These are phyloP conservation scores for Mycena vulgaris DNA, from an alignment of 768 basidiomycete genomes.

Conservation along the genomic window DNA sequence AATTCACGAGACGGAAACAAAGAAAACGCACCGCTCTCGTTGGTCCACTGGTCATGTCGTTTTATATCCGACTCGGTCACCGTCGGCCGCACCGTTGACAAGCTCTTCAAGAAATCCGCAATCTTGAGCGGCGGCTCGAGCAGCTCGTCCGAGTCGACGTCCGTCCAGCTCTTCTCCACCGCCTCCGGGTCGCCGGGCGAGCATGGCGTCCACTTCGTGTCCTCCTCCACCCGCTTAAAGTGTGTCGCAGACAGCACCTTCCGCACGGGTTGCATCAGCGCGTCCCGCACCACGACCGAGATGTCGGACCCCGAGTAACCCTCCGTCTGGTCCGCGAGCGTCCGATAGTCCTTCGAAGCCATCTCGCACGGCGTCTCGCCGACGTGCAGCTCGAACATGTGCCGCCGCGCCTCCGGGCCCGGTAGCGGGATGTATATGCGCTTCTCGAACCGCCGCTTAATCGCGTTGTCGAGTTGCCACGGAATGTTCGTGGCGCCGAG, in stretches of 20 bases:
- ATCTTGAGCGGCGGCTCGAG: slow-evolving; percentile 88
- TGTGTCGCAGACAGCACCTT: slow-evolving; percentile 97
- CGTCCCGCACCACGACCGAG: slow-evolving; percentile 93
- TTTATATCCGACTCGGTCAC: slow-evolving; percentile 92
- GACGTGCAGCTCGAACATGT: slow-evolving; percentile 98
- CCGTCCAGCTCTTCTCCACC: slow-evolving; percentile 91
- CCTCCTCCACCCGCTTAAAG: slow-evolving; percentile 76
- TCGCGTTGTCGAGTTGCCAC: slow-evolving; percentile 97
- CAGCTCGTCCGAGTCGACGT: slow-evolving; percentile 89
- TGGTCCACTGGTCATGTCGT: slow-evolving; percentile 88
- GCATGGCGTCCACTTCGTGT: slow-evolving; percentile 91
- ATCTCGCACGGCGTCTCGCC: slow-evolving; percentile 94
- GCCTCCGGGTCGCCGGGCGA: slow-evolving; percentile 93
- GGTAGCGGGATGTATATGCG: slow-evolving; percentile 99
- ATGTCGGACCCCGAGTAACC: slow-evolving; percentile 98
- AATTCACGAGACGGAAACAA: background rate
- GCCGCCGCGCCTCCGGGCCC: slow-evolving; percentile 89
- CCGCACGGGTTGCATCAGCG: slow-evolving; percentile 98
- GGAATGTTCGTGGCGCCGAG: slow-evolving; percentile 99
- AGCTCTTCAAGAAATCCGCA: slow-evolving; percentile 85
- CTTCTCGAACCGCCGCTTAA: slow-evolving; percentile 99
- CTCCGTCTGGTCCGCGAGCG: slow-evolving; percentile 89
- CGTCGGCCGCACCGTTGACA: slow-evolving; percentile 87
- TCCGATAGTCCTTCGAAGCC: slow-evolving; percentile 81
- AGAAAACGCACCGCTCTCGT: slow-evolving; percentile 76